phyloP scores from a whole-genome alignment of 805 yeast genomes.

The Cephaloascus fragrans region DNA sequence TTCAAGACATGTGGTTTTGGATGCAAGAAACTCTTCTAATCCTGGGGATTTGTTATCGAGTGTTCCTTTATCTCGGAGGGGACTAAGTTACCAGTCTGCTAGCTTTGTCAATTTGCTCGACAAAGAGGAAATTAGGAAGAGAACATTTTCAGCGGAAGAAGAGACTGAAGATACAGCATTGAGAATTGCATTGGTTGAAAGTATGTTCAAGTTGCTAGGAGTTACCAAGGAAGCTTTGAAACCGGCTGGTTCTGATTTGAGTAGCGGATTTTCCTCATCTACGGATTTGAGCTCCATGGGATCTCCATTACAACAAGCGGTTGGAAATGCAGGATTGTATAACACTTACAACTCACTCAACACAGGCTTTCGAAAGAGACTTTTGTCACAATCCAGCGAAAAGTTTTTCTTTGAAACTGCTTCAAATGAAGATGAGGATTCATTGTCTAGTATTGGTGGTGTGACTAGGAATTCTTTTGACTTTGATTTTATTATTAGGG shows the following conservation, averaged over 20 bases:
- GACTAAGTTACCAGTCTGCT: not conserved
- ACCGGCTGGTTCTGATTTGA: not conserved
- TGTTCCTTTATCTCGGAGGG: slow-evolving; percentile 53
- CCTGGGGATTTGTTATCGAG: slow-evolving; percentile 84
- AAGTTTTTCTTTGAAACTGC: slow-evolving; percentile 1
- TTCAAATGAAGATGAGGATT: slow-evolving; percentile 1
- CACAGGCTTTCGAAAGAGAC: not conserved
- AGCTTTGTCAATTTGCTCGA: slow-evolving; percentile 2
- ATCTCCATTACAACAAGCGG: not conserved
- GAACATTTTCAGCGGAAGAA: slow-evolving; percentile 48
- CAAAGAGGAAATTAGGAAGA: slow-evolving; percentile 16
- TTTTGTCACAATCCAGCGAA: not conserved
- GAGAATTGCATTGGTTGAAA: slow-evolving; percentile 58
- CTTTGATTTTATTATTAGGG: slow-evolving; percentile 42
- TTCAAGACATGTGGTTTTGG: slow-evolving; percentile 33
- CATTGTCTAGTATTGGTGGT: not conserved
- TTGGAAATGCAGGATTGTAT: not conserved
- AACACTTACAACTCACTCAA: not conserved
- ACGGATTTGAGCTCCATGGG: not conserved
- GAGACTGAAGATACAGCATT: slow-evolving; percentile 64
- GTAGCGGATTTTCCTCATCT: not conserved
- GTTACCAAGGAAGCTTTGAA: slow-evolving; percentile 26
- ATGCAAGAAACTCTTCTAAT: slow-evolving; percentile 47
- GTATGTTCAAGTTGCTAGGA: slow-evolving; percentile 61
- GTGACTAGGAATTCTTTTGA: slow-evolving; percentile 14